Percentiles rank a stretch among this genome's conserved stretches.
Conservation (phyloP, 1,284 basidiomycete species). For the Melampsora abietis-canadensis region DNA sequence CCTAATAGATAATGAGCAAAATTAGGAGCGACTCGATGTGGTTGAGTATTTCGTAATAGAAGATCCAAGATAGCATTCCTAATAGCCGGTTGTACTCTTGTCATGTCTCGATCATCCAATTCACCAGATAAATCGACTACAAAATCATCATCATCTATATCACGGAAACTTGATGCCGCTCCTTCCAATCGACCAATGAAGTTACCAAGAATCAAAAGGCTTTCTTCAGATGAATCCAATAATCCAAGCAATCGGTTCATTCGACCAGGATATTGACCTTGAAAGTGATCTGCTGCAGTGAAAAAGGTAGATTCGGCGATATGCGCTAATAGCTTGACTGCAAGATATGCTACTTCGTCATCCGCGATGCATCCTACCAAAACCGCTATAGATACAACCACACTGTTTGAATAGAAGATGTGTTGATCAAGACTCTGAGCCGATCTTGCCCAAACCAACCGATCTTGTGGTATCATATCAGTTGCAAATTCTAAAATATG, state of each 20-base stretch:
- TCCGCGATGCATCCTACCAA: slow-evolving; percentile 72
- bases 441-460: slow-evolving; percentile 59
- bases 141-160: slow-evolving; percentile 51
- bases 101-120: slow-evolving; percentile 61
- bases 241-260: slow-evolving; percentile 68
- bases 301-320: slow-evolving; percentile 62
- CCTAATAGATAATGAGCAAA: slow-evolving; percentile 82
- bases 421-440: slow-evolving; percentile 73
- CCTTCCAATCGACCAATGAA: slow-evolving; percentile 68
- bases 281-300: slow-evolving; percentile 61
- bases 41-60: slow-evolving; percentile 73
- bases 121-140: slow-evolving; percentile 44
- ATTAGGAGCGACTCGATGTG: slow-evolving; percentile 69
- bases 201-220: slow-evolving; percentile 76
- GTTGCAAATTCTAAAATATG: slow-evolving; percentile 63
- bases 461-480: slow-evolving; percentile 60
- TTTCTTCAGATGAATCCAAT: slow-evolving; percentile 77
- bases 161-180: slow-evolving; percentile 52
- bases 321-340: slow-evolving; percentile 72
- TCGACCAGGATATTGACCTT: slow-evolving; percentile 57
- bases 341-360: slow-evolving; percentile 68
- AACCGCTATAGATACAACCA: slow-evolving; percentile 77
- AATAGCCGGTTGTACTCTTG: slow-evolving; percentile 65
- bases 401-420: slow-evolving; percentile 68
- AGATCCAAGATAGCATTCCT: slow-evolving; percentile 79